Conservation (phyloP, 2,329 filamentous ascomycete species). For the Pseudodiploospora longispora region DNA sequence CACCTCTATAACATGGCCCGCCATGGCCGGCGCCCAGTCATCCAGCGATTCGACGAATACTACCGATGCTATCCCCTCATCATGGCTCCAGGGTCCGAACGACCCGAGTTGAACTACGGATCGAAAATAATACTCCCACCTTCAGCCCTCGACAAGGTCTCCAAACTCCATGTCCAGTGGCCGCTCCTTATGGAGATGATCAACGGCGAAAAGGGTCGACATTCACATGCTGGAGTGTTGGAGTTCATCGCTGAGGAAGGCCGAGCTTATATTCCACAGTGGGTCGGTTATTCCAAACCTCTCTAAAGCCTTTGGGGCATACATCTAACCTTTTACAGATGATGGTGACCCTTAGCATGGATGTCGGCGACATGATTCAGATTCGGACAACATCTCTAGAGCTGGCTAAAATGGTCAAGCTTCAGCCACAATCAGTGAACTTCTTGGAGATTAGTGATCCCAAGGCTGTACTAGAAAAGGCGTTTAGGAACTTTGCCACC, state of each 20-base stretch:
- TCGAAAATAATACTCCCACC: slow-evolving; percentile 98
- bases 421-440: slow-evolving; percentile 85
- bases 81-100: slow-evolving; percentile 86
- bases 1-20: slow-evolving; percentile 42
- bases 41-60: slow-evolving; percentile 92
- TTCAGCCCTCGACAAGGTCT: slow-evolving; percentile 93
- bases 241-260: slow-evolving; percentile 98
- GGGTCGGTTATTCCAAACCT: slow-evolving; percentile 48
- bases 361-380: slow-evolving; percentile 90
- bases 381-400: slow-evolving; percentile 91
- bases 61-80: slow-evolving; percentile 93
- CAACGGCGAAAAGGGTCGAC: slow-evolving; percentile 71
- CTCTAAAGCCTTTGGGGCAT: background rate
- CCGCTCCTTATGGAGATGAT: slow-evolving; percentile 94
- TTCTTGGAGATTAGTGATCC: slow-evolving; percentile 97
- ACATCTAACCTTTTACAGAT: slow-evolving; percentile 47
- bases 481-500: slow-evolving; percentile 91
- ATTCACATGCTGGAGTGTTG: slow-evolving; percentile 88
- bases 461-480: slow-evolving; percentile 93
- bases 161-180: slow-evolving; percentile 91
- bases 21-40: slow-evolving; percentile 38
- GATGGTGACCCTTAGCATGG: slow-evolving; percentile 84
- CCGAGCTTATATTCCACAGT: slow-evolving; percentile 90
- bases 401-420: slow-evolving; percentile 85
- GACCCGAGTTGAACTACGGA: slow-evolving; percentile 86